phyloP scores from a whole-genome alignment of 306 rosid genomes.

The Pyrus betulifolia region DNA sequence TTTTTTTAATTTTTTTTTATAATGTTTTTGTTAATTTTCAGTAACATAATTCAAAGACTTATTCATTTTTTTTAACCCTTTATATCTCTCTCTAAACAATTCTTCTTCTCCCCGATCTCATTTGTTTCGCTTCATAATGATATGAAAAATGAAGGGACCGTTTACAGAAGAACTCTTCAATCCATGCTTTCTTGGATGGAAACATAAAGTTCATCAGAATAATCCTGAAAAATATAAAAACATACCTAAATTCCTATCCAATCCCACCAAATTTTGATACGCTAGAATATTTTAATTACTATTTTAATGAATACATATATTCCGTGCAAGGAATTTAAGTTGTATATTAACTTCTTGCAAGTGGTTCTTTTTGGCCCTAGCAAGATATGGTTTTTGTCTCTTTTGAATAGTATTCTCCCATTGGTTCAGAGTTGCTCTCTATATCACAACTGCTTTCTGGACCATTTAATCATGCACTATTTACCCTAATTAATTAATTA shows the following conservation, averaged over 20 bases:
- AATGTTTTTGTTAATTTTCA: not conserved
- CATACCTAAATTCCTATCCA: not conserved
- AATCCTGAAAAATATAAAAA: not conserved
- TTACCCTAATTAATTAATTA: not conserved
- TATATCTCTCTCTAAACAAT: not conserved
- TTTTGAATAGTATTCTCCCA: slow-evolving; percentile 15
- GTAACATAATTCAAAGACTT: not conserved
- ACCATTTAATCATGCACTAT: not conserved
- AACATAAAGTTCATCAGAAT: not conserved
- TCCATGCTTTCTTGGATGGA: not conserved
- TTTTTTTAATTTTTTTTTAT: too few relatives aligned
- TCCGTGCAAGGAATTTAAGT: not conserved
- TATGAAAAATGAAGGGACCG: not conserved
- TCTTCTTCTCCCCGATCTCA: not conserved
- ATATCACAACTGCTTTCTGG: not conserved
- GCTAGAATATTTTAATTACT: not conserved
- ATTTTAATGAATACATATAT: too few relatives aligned
- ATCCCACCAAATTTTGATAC: not conserved
- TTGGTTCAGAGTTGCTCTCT: slow-evolving; percentile 19
- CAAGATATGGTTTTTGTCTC: slow-evolving; percentile 38
- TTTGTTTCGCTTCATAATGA: not conserved
- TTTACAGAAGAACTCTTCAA: not conserved
- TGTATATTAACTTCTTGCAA: not conserved
- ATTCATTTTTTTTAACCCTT: not conserved
- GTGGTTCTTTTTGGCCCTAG: slow-evolving; percentile 35